A percentile compares a stretch with the other conserved stretches of the same genome.
These are phyloP conservation scores for Erigeron philadelphicus DNA, from an alignment of 140 eudicot genomes.

Conservation along the genomic window DNA sequence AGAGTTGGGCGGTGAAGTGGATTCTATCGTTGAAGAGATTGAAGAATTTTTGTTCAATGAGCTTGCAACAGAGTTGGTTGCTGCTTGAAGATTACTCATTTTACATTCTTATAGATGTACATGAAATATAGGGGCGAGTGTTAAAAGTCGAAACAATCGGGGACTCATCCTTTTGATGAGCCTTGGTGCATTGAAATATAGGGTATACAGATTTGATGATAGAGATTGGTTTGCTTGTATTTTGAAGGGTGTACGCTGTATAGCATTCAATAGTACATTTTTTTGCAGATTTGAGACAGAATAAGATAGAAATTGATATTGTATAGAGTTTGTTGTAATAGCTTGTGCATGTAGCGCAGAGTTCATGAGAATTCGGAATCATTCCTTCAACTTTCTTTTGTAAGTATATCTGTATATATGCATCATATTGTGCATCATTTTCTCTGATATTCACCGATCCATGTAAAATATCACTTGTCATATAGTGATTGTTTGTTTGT, in stretches of 20 bases:
- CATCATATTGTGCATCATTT: not conserved
- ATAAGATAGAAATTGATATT: slow-evolving; percentile 21
- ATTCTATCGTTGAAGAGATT: slow-evolving; percentile 47
- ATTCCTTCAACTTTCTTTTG: not conserved
- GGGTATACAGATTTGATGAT: slow-evolving; percentile 13
- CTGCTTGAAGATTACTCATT: slow-evolving; percentile 22
- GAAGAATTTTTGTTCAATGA: slow-evolving; percentile 50
- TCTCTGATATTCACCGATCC: not conserved
- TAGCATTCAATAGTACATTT: slow-evolving; percentile 14
- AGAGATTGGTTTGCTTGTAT: slow-evolving; percentile 32
- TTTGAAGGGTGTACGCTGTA: slow-evolving; percentile 24
- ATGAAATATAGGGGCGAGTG: slow-evolving; percentile 9
- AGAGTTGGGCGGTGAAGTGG: slow-evolving; percentile 46
- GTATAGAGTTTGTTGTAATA: not conserved
- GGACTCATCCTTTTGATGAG: slow-evolving; percentile 20
- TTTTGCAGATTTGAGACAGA: slow-evolving; percentile 16
- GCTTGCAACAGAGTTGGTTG: slow-evolving; percentile 48
- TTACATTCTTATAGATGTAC: slow-evolving; percentile 17
- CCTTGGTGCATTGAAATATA: slow-evolving; percentile 15
- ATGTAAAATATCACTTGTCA: no score
- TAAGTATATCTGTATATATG: not conserved
- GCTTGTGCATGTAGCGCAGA: not conserved
- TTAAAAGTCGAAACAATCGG: slow-evolving; percentile 6
- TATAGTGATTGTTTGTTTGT: no score
- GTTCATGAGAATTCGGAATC: not conserved